Conservation (phyloP, 306 rosid species). For the Leucaena leucocephala region DNA sequence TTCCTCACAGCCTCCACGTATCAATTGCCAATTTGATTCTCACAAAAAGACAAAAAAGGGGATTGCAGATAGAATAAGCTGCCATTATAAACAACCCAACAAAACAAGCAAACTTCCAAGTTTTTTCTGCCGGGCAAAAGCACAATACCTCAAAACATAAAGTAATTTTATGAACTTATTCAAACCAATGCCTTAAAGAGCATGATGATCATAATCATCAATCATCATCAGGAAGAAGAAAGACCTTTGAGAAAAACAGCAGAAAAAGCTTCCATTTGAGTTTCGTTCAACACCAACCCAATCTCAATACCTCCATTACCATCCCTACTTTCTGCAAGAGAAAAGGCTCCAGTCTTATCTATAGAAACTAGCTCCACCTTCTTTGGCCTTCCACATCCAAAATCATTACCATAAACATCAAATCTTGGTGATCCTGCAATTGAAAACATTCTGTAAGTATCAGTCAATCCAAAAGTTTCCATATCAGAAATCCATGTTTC, state of each 20-base stretch:
- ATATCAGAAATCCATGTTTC: neutral
- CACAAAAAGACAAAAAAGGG: neutral
- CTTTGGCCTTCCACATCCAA: neutral
- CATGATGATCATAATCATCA: neutral
- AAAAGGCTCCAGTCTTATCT: neutral
- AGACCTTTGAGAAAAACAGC: neutral
- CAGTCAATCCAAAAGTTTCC: neutral
- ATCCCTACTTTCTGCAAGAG: neutral
- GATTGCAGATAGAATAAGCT: neutral
- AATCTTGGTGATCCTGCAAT: slow-evolving; percentile 57
- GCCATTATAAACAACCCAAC: neutral
- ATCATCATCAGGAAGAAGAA: neutral
- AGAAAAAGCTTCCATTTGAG: neutral
- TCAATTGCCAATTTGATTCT: neutral
- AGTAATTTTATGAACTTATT: neutral
- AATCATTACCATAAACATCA: slow-evolving; percentile 24
- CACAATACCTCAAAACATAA: neutral
- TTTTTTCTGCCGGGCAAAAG: neutral
- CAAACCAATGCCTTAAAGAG: neutral
- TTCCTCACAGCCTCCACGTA: too few relatives aligned
- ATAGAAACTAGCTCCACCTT: neutral
- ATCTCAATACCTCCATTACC: neutral
- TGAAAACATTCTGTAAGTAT: neutral
- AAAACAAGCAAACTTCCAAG: neutral
- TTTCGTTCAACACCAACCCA: neutral